Base-by-base conservation (phyloP, 805 yeast species). In the Ogataea philodendri region DNA sequence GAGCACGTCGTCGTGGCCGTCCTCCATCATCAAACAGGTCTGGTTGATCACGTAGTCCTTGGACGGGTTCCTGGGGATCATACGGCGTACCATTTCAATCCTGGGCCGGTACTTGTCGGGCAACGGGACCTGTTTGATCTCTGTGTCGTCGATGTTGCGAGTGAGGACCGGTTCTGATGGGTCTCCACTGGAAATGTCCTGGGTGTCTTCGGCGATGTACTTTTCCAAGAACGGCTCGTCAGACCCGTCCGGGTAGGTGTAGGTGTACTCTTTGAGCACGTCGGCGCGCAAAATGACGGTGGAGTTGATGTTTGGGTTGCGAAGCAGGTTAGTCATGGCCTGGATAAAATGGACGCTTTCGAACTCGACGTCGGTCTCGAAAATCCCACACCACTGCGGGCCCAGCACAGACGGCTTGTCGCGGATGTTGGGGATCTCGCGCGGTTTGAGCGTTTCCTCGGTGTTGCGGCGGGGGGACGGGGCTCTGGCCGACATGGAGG, bases 211-310 rank as follows among this genome's bases (percentile, higher is more conserved):
- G 15, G 54, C 56, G 9, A 52, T 47, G 30, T 45, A 57, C 13
- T 42, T 42, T 8, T 51, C 53, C 7, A 57, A 42, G 2, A 37
- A 33, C 6, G 57, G 55, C 14, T 53, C 55, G 4, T 64, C 63
- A 7, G 59, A 51, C 5, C 51, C 59, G 2, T 51, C 49, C 3
- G 32, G 26, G 22, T 63, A 54, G 15, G 60, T 67, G 50, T 66
- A 76, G 5, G 51, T 59, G 37, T 63, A 63, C 46, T 78, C 82
- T 27, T 67, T 65, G 29, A 84, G 55, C 15, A 88, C 76, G 60
- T 90, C 97, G 0, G 97, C 95, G 47, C 97, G 66, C 60, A 90
- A 66, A 21, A 89, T 83, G 22, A 87, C 93, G 0, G 96, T 84
- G 8, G 97, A 89, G 62, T 89, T 90, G 61, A 87, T 84, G 55